Base-by-base conservation (phyloP, 2,329 filamentous ascomycete species). In the Huntiella decipiens region DNA sequence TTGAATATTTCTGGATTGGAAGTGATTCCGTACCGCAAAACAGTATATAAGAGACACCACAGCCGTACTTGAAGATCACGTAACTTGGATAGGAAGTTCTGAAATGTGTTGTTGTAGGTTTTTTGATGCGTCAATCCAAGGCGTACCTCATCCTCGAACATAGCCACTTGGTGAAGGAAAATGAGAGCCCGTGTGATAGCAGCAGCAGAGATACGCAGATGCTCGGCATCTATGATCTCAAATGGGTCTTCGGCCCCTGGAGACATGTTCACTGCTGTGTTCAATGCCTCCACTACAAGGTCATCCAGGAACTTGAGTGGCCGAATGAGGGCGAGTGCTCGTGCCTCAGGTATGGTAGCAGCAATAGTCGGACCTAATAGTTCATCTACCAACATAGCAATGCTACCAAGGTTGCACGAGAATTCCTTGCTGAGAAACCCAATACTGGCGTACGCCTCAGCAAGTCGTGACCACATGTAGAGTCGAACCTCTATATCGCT, bases 381-480 rank as follows among this genome's bases (percentile, higher is more conserved):
- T 50, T 75, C 71, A 15, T 66, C 66, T 3, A 91, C 67, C 15
- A 96, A 74, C 54, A 87, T 79, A 57, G 92, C 84, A 41, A 96
- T 83, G 53, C 82, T 84, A 53, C 82, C 79, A 28, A 98, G 66
- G 50, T 83, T 74, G 60, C 87, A 96, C 0, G 83, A 92, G 28
- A 95, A 76, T 11, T 91, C 78, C 59, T 94, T 95, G 0, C 88
- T 86, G 0, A 74, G 66, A 55, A 95, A 94, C 5, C 82, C 74
- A 50, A 98, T 93, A 5, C 73, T 74, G 44, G 77, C 71, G 56
- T 98, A 98, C 0, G 91, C 88, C 52, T 91, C 82, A 34, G 84
- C 79, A n/a, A 98, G 70, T 43, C 85, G 77, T 51, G 82, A 79
- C 91, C 91, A 98, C 1, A 98, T 67, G 52, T 91, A 86, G 1